phyloP scores from a whole-genome alignment of 2,329 filamentous ascomycete species.

The Pseudogymnoascus destructans region DNA sequence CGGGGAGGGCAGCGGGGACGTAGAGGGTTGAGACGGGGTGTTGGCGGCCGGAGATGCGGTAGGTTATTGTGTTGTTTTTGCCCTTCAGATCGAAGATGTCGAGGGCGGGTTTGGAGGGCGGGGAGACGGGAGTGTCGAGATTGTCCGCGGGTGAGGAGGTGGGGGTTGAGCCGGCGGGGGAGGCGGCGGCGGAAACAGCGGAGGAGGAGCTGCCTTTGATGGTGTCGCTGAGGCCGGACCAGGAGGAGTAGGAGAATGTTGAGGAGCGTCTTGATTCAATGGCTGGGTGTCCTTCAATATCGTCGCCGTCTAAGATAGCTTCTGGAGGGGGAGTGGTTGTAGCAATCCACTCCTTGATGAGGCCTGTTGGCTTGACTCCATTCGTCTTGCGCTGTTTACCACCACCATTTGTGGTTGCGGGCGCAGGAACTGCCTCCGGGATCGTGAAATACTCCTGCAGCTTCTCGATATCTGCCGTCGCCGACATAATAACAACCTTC shows the following conservation, averaged over 20 bases:
- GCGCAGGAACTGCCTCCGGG: conserved; percentile 6
- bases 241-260: neutral
- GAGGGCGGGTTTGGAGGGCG: neutral
- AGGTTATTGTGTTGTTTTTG: conserved; percentile 21
- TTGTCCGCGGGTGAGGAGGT: neutral
- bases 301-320: neutral
- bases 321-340: neutral
- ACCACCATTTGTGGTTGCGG: neutral
- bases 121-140: neutral
- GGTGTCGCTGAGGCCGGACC: conserved; percentile 7
- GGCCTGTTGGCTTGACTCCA: neutral
- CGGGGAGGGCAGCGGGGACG: conserved; percentile 57
- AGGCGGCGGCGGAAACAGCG: neutral
- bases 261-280: neutral
- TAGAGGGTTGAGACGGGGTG: conserved; percentile 73
- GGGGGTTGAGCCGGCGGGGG: neutral
- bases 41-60: conserved; percentile 71
- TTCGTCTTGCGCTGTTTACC: neutral
- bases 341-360: neutral
- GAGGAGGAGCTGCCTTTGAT: neutral
- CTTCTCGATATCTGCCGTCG: conserved; percentile 76
- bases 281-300: neutral
- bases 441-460: conserved; percentile 60
- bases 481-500: conserved; percentile 94
- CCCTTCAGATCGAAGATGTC: conserved; percentile 5